Conservation (phyloP, 208 protist species). For the Leishmania major region DNA sequence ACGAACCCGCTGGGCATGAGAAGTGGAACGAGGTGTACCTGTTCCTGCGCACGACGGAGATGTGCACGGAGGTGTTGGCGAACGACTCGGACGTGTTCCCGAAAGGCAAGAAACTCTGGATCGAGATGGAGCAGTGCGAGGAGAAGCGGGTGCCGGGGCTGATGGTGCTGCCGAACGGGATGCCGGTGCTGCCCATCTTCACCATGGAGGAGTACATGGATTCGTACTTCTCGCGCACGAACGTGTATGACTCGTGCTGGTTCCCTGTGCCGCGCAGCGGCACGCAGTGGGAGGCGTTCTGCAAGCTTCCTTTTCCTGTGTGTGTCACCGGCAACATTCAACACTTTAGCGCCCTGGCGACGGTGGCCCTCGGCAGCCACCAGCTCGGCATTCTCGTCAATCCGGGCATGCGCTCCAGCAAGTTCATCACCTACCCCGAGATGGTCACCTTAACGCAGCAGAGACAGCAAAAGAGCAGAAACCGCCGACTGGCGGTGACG, state of each 20-base stretch:
- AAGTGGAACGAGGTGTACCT: conserved; percentile 86
- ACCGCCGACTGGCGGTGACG: conserved; percentile 32
- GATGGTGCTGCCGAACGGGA: conserved; percentile 78
- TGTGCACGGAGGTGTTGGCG: conserved; percentile 72
- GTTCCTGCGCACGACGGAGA: conserved; percentile 89
- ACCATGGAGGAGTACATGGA: conserved; percentile 90
- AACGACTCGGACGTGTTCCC: conserved; percentile 71
- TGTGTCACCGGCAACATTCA: conserved; percentile 70
- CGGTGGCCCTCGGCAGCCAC: conserved; percentile 45
- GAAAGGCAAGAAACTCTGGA: conserved; percentile 82
- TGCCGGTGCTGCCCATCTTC: conserved; percentile 86
- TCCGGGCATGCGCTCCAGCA: conserved; percentile 80
- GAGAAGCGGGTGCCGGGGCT: conserved; percentile 74
- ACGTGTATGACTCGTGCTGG: conserved; percentile 84
- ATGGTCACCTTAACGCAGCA: conserved; percentile 76
- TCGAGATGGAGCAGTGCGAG: conserved; percentile 85
- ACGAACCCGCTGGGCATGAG: conserved; percentile 46
- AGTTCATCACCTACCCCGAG: conserved; percentile 91
- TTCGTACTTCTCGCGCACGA: conserved; percentile 71
- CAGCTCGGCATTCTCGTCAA: conserved; percentile 72
- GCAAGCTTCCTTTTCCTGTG: conserved; percentile 79
- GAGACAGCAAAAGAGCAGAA: conserved; percentile 40
- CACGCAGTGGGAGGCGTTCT: conserved; percentile 81
- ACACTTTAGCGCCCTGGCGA: conserved; percentile 75
- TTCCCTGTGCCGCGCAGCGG: conserved; percentile 86